Conservation (phyloP, 176 grass and related monocot genomes). For the Oryza meridionalis region DNA sequence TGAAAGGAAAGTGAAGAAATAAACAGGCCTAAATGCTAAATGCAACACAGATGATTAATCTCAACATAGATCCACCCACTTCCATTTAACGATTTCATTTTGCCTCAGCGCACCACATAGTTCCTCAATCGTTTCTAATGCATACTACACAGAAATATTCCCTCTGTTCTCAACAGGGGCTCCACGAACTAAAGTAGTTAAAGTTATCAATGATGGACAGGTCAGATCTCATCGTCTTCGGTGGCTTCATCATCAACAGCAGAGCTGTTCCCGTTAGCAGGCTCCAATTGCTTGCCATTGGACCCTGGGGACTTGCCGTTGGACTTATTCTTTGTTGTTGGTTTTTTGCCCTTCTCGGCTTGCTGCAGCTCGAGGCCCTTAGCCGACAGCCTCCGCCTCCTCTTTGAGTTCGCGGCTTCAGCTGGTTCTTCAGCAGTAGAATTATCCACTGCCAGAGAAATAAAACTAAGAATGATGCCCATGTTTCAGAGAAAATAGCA, state of each 20-base stretch:
- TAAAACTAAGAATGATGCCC: slow-evolving; percentile 36
- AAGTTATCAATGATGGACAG: slow-evolving; percentile 1
- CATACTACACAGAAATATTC: neutral
- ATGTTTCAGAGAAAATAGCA: neutral
- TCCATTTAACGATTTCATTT: neutral
- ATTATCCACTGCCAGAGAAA: slow-evolving; percentile 60
- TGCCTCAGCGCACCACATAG: slow-evolving; percentile 13
- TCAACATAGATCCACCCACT: slow-evolving; percentile 11
- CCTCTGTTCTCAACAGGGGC: neutral
- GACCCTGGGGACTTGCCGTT: slow-evolving; percentile 57
- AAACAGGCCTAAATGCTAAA: slow-evolving; percentile 11
- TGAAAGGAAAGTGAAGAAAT: slow-evolving; percentile 4
- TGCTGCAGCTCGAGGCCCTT: slow-evolving; percentile 94
- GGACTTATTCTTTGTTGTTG: slow-evolving; percentile 57
- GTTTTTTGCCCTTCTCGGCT: slow-evolving; percentile 76
- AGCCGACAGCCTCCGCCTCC: slow-evolving; percentile 79
- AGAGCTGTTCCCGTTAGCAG: slow-evolving; percentile 54
- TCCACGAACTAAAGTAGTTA: slow-evolving; percentile 16
- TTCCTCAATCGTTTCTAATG: neutral
- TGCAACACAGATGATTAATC: neutral
- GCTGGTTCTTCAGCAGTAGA: slow-evolving; percentile 73
- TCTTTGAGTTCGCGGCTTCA: slow-evolving; percentile 55
- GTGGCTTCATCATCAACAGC: slow-evolving; percentile 76
- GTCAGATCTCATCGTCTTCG: slow-evolving; percentile 55
- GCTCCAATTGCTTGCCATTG: slow-evolving; percentile 63